Percentiles rank a stretch among this genome's conserved stretches.
Conservation (phyloP, 306 rosid genomes). For the Erythrophleum fordii region DNA sequence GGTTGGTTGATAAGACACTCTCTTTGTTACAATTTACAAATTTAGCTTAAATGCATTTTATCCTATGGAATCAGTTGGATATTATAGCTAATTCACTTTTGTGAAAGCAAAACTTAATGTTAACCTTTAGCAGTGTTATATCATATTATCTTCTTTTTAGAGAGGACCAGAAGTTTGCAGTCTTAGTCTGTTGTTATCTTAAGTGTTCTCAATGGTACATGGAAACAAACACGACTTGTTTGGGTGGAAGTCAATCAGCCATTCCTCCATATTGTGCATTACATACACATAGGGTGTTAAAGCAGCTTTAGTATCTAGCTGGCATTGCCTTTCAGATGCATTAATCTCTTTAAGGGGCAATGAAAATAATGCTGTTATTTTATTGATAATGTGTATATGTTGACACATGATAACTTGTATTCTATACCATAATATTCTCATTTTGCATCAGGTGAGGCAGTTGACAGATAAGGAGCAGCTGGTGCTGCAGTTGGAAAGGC, state of each 20-base stretch:
- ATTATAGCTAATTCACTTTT: background rate
- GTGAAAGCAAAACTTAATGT: background rate
- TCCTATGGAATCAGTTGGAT: background rate
- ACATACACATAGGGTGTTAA: background rate
- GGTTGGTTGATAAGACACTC: constrained; percentile 49
- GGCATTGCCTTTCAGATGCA: background rate
- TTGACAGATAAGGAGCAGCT: constrained; percentile 81
- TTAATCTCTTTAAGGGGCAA: constrained; percentile 16
- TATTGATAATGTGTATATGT: background rate
- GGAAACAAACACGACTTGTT: background rate
- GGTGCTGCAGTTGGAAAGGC: constrained; percentile 78
- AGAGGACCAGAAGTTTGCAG: constrained; percentile 21
- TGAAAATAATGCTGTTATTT: background rate
- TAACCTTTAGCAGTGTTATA: background rate
- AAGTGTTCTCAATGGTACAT: background rate
- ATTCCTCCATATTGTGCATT: constrained; percentile 9
- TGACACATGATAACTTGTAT: background rate
- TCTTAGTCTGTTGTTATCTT: constrained; percentile 15
- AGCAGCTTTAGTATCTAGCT: background rate
- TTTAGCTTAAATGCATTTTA: constrained; percentile 25
- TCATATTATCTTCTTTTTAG: constrained; percentile 1
- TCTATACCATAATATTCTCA: background rate
- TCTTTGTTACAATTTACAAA: constrained; percentile 1
- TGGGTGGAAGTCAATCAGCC: background rate
- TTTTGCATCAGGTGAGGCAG: constrained; percentile 66